These are phyloP conservation scores for Fusarium penzigii DNA, from an alignment of 2,329 filamentous ascomycete species.

Conservation along the genomic window DNA sequence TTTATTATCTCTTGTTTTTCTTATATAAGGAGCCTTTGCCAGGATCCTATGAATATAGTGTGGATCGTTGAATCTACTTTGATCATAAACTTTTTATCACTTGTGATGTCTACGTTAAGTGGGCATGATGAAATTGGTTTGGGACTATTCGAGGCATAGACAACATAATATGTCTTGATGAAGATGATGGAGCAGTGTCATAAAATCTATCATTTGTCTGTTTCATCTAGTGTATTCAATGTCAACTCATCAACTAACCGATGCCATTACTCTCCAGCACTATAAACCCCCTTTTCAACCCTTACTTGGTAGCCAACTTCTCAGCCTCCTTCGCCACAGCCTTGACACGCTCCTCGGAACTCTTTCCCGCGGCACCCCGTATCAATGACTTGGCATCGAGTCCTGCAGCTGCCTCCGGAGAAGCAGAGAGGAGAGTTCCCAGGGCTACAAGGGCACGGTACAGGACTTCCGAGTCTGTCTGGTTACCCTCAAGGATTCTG, in stretches of 20 bases:
- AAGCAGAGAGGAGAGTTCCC: conserved; percentile 70
- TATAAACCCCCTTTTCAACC: conserved; percentile 3
- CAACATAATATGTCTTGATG: no score
- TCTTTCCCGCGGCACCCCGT: conserved; percentile 43
- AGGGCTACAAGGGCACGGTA: conserved; percentile 81
- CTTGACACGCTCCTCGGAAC: conserved; percentile 46
- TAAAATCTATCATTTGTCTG: no score
- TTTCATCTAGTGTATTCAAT: no score
- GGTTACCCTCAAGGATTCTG: conserved; percentile 58
- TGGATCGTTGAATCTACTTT: no score
- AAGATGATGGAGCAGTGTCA: no score
- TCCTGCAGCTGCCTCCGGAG: conserved; percentile 43
- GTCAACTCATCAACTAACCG: no score
- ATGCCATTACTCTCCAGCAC: neutral
- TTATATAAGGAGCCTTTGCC: neutral
- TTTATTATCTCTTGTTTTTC: conserved; percentile 7
- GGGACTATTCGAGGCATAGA: no score
- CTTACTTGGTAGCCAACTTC: conserved; percentile 14
- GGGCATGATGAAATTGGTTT: no score
- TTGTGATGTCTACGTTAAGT: no score
- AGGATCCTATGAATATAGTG: no score
- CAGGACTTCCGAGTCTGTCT: conserved; percentile 77
- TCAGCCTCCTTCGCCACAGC: conserved; percentile 27
- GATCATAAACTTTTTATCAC: no score
- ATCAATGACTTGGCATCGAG: conserved; percentile 45